phyloP scores from a whole-genome alignment of 208 protist species.

The Leishmania turanica region DNA sequence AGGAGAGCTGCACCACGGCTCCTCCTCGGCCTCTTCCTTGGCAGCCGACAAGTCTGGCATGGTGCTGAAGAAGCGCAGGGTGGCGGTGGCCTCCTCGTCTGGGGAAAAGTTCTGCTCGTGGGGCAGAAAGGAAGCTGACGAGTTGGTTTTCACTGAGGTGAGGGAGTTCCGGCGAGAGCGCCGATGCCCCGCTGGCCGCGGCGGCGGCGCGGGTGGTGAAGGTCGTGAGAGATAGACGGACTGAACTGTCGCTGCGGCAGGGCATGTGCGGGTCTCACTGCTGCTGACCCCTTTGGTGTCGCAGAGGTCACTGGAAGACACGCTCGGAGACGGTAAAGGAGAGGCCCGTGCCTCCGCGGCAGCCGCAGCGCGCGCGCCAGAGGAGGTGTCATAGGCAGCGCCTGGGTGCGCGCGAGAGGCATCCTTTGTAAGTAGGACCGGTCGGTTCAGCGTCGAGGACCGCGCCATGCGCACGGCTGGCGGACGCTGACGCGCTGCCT shows the following conservation, averaged over 20 bases:
- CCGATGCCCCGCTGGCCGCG: slow-evolving; percentile 7
- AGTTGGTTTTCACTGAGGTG: slow-evolving; percentile 21
- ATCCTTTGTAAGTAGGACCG: slow-evolving; percentile 21
- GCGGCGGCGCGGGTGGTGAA: slow-evolving; percentile 11
- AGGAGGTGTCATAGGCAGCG: not conserved
- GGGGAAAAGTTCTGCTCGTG: slow-evolving; percentile 3
- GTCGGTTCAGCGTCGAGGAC: slow-evolving; percentile 23
- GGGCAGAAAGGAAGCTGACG: slow-evolving; percentile 6
- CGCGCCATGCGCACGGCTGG: slow-evolving; percentile 16
- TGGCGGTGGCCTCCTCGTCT: slow-evolving; percentile 14
- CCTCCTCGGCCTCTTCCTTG: not conserved
- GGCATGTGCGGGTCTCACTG: not conserved
- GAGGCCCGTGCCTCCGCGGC: not conserved
- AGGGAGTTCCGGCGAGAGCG: slow-evolving; percentile 15
- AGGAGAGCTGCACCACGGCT: not conserved
- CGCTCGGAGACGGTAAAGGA: not conserved
- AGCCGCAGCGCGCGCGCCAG: not conserved
- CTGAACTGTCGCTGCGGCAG: too few species aligned
- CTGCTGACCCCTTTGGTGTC: not conserved
- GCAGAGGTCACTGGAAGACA: not conserved
- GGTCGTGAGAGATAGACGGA: not conserved
- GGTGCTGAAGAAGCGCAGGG: slow-evolving; percentile 12
- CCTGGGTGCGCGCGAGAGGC: not conserved
- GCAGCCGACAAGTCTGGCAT: slow-evolving; percentile 13
- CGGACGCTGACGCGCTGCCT: not conserved